Percentiles rank a stretch among this genome's conserved stretches.
Conservation (phyloP, 164 flowering plant species). For the Warburgia ugandensis region DNA sequence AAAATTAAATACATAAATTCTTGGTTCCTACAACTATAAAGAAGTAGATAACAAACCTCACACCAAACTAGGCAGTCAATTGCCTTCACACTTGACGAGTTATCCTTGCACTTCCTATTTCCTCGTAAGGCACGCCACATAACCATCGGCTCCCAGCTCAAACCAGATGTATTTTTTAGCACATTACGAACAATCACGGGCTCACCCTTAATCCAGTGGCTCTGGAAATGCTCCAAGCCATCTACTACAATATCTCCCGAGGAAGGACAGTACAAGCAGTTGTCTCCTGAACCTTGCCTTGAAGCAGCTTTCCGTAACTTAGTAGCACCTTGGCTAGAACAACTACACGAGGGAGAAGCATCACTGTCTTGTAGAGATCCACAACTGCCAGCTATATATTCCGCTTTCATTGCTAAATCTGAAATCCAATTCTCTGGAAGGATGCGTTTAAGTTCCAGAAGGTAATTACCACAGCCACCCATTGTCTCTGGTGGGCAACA, state of each 20-base stretch:
- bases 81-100: slow-evolving; percentile 54
- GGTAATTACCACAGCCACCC: slow-evolving; percentile 65
- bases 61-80: slow-evolving; percentile 73
- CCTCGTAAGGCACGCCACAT: slow-evolving; percentile 79
- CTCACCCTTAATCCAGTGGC: slow-evolving; percentile 69
- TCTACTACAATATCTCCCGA: slow-evolving; percentile 26
- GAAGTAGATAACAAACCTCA: slow-evolving; percentile 30
- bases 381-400: slow-evolving; percentile 12
- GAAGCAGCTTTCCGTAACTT: slow-evolving; percentile 36
- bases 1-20: no score
- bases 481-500: slow-evolving; percentile 55
- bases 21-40: not conserved
- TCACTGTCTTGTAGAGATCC: not conserved
- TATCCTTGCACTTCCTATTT: slow-evolving; percentile 22
- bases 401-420: slow-evolving; percentile 34
- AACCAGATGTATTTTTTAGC: slow-evolving; percentile 42
- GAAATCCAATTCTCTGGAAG: slow-evolving; percentile 46
- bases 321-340: slow-evolving; percentile 6
- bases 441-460: slow-evolving; percentile 61
- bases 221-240: slow-evolving; percentile 37
- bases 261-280: slow-evolving; percentile 54
- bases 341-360: slow-evolving; percentile 1
- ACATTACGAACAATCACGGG: slow-evolving; percentile 76
- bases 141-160: slow-evolving; percentile 96
- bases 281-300: slow-evolving; percentile 42